A percentile compares a stretch with the other conserved stretches of the same genome.
Conservation (phyloP, 176 grass and related monocot species). For the Oropetium thomaeum region DNA sequence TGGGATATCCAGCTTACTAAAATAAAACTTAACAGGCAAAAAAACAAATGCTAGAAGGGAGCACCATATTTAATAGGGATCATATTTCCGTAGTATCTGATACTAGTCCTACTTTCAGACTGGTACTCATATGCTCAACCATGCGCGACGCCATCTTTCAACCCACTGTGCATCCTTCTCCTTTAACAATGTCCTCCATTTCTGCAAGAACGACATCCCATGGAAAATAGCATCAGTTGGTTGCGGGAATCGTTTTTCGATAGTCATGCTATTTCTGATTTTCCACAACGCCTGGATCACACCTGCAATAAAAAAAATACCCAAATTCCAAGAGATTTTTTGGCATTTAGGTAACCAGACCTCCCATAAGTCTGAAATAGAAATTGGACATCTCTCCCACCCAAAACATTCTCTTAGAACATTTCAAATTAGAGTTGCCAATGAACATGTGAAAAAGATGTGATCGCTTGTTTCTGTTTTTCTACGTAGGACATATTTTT, state of each 20-base stretch:
- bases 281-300: not conserved
- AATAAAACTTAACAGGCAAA: too few species aligned
- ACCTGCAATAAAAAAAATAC: not conserved
- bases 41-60: too few species aligned
- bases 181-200: not conserved
- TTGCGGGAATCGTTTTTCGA: not conserved
- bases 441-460: not conserved
- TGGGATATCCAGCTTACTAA: too few species aligned
- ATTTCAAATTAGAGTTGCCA: not conserved
- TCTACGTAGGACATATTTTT: not conserved
- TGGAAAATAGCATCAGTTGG: not conserved
- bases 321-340: not conserved
- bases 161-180: not conserved
- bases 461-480: not conserved
- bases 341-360: not conserved
- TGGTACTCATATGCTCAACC: too few species aligned
- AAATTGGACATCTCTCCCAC: not conserved
- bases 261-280: not conserved
- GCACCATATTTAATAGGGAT: too few species aligned
- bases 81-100: too few species aligned
- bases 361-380: not conserved
- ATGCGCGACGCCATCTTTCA: too few species aligned
- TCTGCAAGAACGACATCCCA: not conserved
- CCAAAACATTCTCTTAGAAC: not conserved
- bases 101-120: too few species aligned